Evolutionary conservation across 495 filamentous ascomycete genomes (phyloP).

Genomic region (Talaromyces proteolyticus): DNA sequence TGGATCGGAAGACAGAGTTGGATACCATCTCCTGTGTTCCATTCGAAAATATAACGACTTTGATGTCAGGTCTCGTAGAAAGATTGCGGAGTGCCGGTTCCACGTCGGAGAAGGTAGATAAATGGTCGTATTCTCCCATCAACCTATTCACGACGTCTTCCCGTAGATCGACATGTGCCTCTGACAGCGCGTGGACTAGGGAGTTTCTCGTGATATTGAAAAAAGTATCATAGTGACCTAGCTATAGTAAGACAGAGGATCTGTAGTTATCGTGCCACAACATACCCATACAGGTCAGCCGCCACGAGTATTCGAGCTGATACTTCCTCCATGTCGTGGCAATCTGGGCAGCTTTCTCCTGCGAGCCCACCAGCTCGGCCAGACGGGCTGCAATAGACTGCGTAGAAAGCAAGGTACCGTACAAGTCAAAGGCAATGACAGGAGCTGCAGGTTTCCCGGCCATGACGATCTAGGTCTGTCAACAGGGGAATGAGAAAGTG

Average conservation of each 20-base stretch:
- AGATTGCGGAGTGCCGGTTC: conserved; percentile 40
- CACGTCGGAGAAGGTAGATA: conserved; percentile 69
- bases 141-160: conserved; percentile 35
- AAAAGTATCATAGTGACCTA: conserved; percentile 61
- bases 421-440: conserved; percentile 70
- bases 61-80: conserved; percentile 28
- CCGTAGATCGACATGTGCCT: conserved; percentile 40
- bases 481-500: too few species aligned
- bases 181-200: conserved; percentile 56
- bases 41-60: conserved; percentile 70
- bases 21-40: conserved; percentile 60
- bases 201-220: conserved; percentile 56
- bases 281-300: conserved; percentile 73
- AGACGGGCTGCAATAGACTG: conserved; percentile 56
- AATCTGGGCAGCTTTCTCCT: conserved; percentile 49
- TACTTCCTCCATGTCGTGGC: conserved; percentile 52
- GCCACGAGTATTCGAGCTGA: conserved; percentile 81
- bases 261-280: not conserved
- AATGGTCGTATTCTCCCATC: conserved; percentile 61
- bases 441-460: not conserved
- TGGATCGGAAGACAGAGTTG: conserved; percentile 50
- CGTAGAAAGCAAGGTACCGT: conserved; percentile 68
- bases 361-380: conserved; percentile 36
- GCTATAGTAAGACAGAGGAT: too few species aligned
- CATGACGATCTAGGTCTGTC: not conserved